Evolutionary conservation across 305 asterid species (phyloP), one percentile per base, ranked within the genome.

Genomic region (Fraxinus latifolia): DNA sequence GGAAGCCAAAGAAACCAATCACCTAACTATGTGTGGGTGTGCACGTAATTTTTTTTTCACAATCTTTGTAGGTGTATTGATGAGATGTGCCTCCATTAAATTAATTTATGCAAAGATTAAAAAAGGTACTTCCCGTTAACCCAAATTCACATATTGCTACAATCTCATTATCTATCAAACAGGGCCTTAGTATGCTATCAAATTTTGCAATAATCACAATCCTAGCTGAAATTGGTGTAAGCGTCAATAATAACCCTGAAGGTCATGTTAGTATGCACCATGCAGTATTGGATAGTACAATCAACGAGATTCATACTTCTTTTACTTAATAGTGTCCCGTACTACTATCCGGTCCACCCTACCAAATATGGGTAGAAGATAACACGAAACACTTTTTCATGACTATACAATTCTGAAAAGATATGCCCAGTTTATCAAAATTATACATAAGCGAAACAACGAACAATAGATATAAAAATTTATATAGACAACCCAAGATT

Each of bases 401-500:
- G 3, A 60, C 32, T 2, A 7, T 8, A 7, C 27, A 58, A 58
- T 58, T 58, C 67, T 25, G 21, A 9, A 2, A 65, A 25, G 36
- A 9, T 23, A 62, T 23, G 5, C 14, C 72, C 33, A 23, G 72
- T 7, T 65, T 65, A 65, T 65, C 1, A 3, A 74, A 32, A 32
- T 58, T 17, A 11, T 29, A 5, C 72, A 34, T 21, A 5, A 21
- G 17, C 8, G 5, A 31, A 8, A 33, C 74, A 55, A 19, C 1
- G 37, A 33, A 44, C 2, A 19, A 65, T 47, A 44, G 34, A 14
- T 50, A 12, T 15, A 37, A 76, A 21, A 23, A 37, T 34, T 19
- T 25, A 71, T 34, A 72, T 47, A 7, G 17, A 77, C 58, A 39
- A 4, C 19, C 70, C 58, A 72, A 39, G 71, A 32, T 80, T 86